Evolutionary conservation across 768 basidiomycete genomes (phyloP).

Genomic region (Mycena sanguinolenta): DNA sequence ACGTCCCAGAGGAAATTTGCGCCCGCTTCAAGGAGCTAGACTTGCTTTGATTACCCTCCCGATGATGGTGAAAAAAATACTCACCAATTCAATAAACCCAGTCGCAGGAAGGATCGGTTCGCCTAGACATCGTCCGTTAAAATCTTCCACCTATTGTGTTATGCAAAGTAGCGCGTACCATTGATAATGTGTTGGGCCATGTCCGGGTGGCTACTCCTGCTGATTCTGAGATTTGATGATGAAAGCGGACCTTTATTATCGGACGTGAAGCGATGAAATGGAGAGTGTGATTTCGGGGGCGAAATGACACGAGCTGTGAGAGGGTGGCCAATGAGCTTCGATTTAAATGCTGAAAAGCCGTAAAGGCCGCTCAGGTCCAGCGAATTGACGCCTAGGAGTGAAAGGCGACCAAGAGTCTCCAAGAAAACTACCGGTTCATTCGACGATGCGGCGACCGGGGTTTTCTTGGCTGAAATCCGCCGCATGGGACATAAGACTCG

Average conservation of each 20-base stretch:
- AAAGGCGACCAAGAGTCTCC: conserved; percentile 27
- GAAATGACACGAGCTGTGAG: conserved; percentile 19
- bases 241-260: conserved; percentile 14
- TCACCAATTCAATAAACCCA: conserved; percentile 27
- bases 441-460: conserved; percentile 6
- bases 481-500: conserved; percentile 26
- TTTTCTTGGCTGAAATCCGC: conserved; percentile 13
- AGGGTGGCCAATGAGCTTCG: conserved; percentile 22
- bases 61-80: not conserved
- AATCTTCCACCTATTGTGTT: no score
- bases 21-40: conserved; percentile 24
- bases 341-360: conserved; percentile 19
- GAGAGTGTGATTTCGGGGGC: conserved; percentile 15
- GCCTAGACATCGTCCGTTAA: conserved; percentile 2
- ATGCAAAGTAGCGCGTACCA: conserved; percentile 18
- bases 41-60: not conserved
- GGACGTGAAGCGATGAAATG: not conserved
- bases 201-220: conserved; percentile 8
- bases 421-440: conserved; percentile 20
- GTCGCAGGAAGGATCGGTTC: conserved; percentile 23
- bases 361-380: conserved; percentile 30
- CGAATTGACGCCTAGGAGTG: conserved; percentile 30
- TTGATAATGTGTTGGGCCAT: conserved; percentile 25
- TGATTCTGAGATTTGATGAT: conserved; percentile 3
- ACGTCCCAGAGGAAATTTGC: conserved; percentile 19